Evolutionary conservation across 23 red algal species (phyloP).

Genomic region (Gracilaria gracilis): DNA sequence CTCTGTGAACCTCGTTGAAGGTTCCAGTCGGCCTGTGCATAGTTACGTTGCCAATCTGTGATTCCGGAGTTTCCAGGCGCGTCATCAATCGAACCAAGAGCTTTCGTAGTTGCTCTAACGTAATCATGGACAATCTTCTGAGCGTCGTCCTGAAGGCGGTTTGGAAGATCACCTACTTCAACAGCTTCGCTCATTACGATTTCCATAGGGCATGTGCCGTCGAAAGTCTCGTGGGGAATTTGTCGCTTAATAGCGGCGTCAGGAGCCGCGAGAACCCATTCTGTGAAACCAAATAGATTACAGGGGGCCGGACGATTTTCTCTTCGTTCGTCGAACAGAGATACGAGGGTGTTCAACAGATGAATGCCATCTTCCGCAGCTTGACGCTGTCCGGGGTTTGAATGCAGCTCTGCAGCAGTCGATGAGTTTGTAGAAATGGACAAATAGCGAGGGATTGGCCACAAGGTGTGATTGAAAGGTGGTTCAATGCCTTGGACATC

Average conservation of each 20-base stretch:
- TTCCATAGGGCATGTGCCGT: constrained; percentile 17
- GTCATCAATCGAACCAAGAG: constrained; percentile 2
- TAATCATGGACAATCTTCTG: neutral
- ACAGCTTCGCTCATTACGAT: constrained; percentile 14
- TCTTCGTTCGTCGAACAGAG: neutral
- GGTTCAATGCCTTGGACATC: neutral
- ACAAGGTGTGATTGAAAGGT: neutral
- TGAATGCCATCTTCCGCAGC: neutral
- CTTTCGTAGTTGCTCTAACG: neutral
- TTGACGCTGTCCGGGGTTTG: neutral
- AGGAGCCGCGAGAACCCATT: neutral
- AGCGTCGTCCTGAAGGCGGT: neutral
- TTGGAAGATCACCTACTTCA: neutral
- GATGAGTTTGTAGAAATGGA: constrained; percentile 28
- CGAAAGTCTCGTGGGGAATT: constrained; percentile 1
- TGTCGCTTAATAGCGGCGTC: constrained; percentile 12
- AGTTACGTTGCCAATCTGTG: neutral
- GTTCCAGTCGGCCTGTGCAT: neutral
- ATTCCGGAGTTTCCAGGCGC: neutral
- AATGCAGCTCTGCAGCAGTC: constrained; percentile 2
- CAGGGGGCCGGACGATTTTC: neutral
- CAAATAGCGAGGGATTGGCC: constrained; percentile 5
- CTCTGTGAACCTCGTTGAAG: constrained; percentile 6
- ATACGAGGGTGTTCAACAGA: neutral
- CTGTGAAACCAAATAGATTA: neutral